A percentile compares a stretch with the other conserved stretches of the same genome.
Conservation (phyloP, 179 eudicot species). For the Silene vulgaris region DNA sequence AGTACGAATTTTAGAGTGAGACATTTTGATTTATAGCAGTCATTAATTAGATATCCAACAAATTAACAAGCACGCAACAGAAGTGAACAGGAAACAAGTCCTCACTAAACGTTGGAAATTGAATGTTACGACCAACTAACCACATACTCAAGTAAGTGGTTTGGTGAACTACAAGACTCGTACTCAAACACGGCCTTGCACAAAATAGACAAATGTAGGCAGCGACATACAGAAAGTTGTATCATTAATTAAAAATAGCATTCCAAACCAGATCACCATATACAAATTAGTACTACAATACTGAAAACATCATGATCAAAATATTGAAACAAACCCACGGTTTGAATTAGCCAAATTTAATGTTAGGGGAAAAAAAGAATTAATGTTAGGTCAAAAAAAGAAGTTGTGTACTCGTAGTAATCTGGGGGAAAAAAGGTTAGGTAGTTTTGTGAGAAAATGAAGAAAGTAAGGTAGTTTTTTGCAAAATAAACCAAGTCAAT, state of each 20-base stretch:
- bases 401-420: no score
- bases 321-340: no score
- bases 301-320: no score
- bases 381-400: no score
- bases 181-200: not conserved
- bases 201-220: not conserved
- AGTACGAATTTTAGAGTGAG: conserved; percentile 20
- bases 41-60: not conserved
- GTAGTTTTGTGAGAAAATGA: no score
- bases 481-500: no score
- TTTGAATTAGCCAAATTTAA: not conserved
- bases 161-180: not conserved
- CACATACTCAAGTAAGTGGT: not conserved
- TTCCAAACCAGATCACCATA: not conserved
- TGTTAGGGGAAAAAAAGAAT: no score
- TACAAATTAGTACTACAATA: not conserved
- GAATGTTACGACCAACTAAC: not conserved
- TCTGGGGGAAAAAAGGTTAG: no score
- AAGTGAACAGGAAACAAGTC: not conserved
- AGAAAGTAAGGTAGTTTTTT: no score
- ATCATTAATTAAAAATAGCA: not conserved
- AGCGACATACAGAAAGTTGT: not conserved
- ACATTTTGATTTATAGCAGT: conserved; percentile 3
- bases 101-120: not conserved
- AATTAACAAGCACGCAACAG: not conserved